Base-by-base conservation (phyloP, 352 stramenopile genomes). In the Pythium rishiriense region DNA sequence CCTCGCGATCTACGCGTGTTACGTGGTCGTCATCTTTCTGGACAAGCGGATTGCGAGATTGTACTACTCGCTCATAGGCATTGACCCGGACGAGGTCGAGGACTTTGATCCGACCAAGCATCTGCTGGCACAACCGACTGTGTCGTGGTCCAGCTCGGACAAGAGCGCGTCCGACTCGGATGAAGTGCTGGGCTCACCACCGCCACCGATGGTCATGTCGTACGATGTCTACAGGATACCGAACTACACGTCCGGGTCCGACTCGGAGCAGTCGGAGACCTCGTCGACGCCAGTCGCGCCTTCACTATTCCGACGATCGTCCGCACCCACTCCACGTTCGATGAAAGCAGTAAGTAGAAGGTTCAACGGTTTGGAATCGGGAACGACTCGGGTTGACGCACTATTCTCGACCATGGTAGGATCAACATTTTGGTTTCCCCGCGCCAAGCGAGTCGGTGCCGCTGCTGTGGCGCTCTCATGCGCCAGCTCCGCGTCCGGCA, bases 1-100 rank as follows among this genome's bases (percentile, higher is more conserved):
- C 58, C 56, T 94, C n/a, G 67, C 48, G 12, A 84, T 94, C 58
- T 94, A 92, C 73, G 66, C 66, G 1, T 65, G 72, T 43, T 94
- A 89, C 64, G 83, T 87, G 7, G 11, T 72, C 11, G 62, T 75
- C 1, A 82, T 94, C 15, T 75, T 94, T 37, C 75, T 88, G 10
- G 85, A 94, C 61, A 73, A 69, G 60, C 21, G 76, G 39, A 43
- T 83, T 54, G 31, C 76, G 1, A 9, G 49, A n/a, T 21, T 69
- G 6, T 65, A 65, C 58, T 68, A 67, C 43, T 52, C 39, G 28
- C 12, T 64, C 22, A 60, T 45, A 17, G 39, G 42, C 8, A 58
- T 75, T 24, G 51, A 85, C 12, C 12, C 35, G 9, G 68, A 83
- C 25, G 59, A 77, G 0, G 69, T 86, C 24, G 72, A 77, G 42